A percentile compares a stretch with the other conserved stretches of the same genome.
Evolutionary conservation across 805 yeast genomes (phyloP).

Genomic region (Danielia oregonensis): DNA sequence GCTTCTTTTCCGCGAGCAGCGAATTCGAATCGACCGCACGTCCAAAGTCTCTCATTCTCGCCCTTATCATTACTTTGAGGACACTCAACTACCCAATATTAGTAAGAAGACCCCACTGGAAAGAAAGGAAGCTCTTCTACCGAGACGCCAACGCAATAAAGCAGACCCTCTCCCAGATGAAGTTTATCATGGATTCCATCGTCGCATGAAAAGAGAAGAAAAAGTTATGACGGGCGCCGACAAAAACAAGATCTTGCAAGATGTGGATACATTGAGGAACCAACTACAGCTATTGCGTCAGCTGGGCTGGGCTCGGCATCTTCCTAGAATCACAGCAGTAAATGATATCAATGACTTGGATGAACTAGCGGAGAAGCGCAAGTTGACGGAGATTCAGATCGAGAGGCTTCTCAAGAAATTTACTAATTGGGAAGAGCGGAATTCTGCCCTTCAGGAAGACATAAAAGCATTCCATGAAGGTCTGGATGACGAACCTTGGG

Average conservation of each 20-base stretch:
- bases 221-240: conserved; percentile 55
- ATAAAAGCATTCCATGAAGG: conserved; percentile 17
- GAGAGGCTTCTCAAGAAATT: conserved; percentile 33
- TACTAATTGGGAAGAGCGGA: conserved; percentile 36
- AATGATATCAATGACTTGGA: conserved; percentile 42
- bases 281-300: conserved; percentile 37
- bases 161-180: conserved; percentile 45
- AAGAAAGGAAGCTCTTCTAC: conserved; percentile 6
- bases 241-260: conserved; percentile 47
- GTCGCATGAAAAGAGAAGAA: conserved; percentile 62
- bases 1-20: conserved; percentile 19
- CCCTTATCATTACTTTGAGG: conserved; percentile 11
- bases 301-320: conserved; percentile 45
- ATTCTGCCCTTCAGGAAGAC: conserved; percentile 22
- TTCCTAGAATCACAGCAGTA: conserved; percentile 48
- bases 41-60: conserved; percentile 5
- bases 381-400: conserved; percentile 49
- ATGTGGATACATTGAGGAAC: conserved; percentile 52
- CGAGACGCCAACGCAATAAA: conserved; percentile 18
- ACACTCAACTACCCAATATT: background rate
- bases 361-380: conserved; percentile 52
- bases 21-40: conserved; percentile 14
- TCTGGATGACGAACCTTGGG: conserved; percentile 24
- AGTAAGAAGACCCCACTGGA: background rate
- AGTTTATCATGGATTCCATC: conserved; percentile 46